A percentile compares a stretch with the other conserved stretches of the same genome.
Evolutionary conservation across 768 basidiomycete species (phyloP).

Genomic region (Boletus vermiculosoides): DNA sequence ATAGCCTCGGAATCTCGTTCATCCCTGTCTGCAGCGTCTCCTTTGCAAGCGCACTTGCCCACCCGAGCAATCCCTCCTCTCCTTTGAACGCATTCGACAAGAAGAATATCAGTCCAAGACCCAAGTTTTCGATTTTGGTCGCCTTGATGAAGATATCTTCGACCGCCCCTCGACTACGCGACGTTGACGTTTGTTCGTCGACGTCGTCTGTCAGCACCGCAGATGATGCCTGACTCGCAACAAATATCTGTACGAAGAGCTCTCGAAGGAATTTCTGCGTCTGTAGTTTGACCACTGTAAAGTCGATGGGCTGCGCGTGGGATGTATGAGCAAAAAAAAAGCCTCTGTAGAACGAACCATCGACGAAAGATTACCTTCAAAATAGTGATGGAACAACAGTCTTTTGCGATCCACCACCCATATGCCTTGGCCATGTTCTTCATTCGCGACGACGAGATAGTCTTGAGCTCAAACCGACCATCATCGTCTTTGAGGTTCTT

Average conservation of each 20-base stretch:
- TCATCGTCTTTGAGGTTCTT: slow-evolving; percentile 56
- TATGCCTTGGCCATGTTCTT: slow-evolving; percentile 81
- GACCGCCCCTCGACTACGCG: slow-evolving; percentile 55
- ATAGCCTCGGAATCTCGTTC: slow-evolving; percentile 46
- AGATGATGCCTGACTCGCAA: slow-evolving; percentile 71
- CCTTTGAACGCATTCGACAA: slow-evolving; percentile 46
- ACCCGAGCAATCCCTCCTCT: slow-evolving; percentile 52
- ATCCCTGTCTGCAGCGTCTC: slow-evolving; percentile 67
- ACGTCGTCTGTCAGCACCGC: slow-evolving; percentile 51
- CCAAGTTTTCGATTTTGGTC: slow-evolving; percentile 59
- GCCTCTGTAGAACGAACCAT: not conserved
- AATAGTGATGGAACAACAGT: slow-evolving; percentile 67
- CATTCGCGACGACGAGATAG: slow-evolving; percentile 56
- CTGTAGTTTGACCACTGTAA: slow-evolving; percentile 65
- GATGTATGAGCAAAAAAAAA: not conserved
- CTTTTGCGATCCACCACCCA: slow-evolving; percentile 93
- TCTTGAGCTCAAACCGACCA: slow-evolving; percentile 42
- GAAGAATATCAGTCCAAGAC: slow-evolving; percentile 77
- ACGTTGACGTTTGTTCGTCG: slow-evolving; percentile 40
- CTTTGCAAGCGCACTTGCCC: slow-evolving; percentile 66
- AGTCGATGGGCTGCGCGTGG: slow-evolving; percentile 74
- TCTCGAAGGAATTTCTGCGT: slow-evolving; percentile 67
- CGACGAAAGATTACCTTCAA: slow-evolving; percentile 62
- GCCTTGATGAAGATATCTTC: slow-evolving; percentile 83
- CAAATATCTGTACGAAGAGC: slow-evolving; percentile 65